Evolutionary conservation across 75 land plant genomes (phyloP).

Genomic region (Chamaecyparis obtusa): DNA sequence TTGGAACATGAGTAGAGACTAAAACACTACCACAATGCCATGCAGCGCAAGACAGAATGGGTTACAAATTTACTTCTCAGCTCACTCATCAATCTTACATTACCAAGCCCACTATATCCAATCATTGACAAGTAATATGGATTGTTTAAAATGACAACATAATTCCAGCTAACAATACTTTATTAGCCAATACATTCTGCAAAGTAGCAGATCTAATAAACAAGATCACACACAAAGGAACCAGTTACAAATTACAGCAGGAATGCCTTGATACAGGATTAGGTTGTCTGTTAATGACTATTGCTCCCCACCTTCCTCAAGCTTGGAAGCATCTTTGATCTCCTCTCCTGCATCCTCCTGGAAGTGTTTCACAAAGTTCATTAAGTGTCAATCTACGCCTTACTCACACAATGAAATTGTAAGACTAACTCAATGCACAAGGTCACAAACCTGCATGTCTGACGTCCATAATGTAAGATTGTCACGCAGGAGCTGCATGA

Average conservation of each 20-base stretch:
- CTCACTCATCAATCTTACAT: constrained; percentile 10
- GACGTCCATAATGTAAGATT: constrained; percentile 70
- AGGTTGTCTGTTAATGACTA: constrained; percentile 21
- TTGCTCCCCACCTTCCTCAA: constrained; percentile 21
- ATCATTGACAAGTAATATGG: background rate
- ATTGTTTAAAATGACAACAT: constrained; percentile 5
- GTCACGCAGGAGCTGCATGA: constrained; percentile 66
- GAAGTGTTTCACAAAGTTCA: background rate
- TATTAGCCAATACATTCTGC: background rate
- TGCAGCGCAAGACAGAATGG: background rate
- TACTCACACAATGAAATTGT: background rate
- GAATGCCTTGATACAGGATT: constrained; percentile 1
- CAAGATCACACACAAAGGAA: background rate
- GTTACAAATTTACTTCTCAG: background rate
- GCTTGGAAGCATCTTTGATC: constrained; percentile 45
- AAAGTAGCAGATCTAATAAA: constrained; percentile 8
- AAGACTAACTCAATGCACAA: background rate
- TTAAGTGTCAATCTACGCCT: background rate
- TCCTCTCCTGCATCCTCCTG: constrained; percentile 49
- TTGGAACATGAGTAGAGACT: background rate
- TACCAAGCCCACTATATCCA: constrained; percentile 9
- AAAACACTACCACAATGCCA: background rate
- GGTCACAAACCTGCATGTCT: constrained; percentile 30
- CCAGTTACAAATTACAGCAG: background rate
- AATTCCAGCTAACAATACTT: background rate